Conservation (phyloP, 352 stramenopile species). For the Phytophthora brassicae region DNA sequence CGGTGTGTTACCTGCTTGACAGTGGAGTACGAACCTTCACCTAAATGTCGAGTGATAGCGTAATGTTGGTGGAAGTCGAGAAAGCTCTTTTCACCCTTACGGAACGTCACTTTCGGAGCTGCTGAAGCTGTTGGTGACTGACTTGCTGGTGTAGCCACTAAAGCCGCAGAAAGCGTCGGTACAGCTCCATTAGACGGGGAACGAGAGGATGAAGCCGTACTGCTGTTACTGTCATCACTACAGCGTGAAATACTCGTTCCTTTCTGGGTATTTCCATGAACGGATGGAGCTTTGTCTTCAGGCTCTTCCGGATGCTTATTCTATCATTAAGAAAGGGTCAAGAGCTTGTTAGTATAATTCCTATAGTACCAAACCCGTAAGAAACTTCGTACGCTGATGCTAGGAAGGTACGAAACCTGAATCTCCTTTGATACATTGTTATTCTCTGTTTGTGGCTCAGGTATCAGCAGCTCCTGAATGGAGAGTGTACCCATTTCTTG, state of each 20-base stretch:
- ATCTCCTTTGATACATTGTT: conserved; percentile 25
- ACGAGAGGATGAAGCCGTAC: conserved; percentile 11
- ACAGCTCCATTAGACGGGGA: conserved; percentile 8
- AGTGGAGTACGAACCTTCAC: conserved; percentile 87
- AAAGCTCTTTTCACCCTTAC: conserved; percentile 80
- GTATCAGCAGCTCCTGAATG: conserved; percentile 4
- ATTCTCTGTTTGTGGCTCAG: conserved; percentile 16
- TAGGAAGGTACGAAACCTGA: conserved; percentile 6
- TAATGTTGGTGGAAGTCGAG: conserved; percentile 87
- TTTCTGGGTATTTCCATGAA: conserved; percentile 5
- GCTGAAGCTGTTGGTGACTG: conserved; percentile 3
- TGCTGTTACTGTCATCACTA: conserved; percentile 25
- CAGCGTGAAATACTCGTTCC: conserved; percentile 1
- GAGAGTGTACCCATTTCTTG: conserved; percentile 18
- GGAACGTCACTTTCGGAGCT: conserved; percentile 46
- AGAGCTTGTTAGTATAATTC: not conserved
- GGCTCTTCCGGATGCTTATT: conserved; percentile 22
- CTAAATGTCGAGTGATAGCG: conserved; percentile 73
- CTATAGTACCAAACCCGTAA: not conserved
- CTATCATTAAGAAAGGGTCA: conserved; percentile 9
- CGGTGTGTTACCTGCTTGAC: conserved; percentile 88
- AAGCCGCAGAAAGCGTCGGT: conserved; percentile 1
- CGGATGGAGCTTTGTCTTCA: conserved; percentile 21
- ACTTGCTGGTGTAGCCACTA: not conserved
- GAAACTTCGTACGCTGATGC: not conserved